These are phyloP conservation scores for Arachis monticola DNA, from an alignment of 331 rosid species.

Conservation along the genomic window DNA sequence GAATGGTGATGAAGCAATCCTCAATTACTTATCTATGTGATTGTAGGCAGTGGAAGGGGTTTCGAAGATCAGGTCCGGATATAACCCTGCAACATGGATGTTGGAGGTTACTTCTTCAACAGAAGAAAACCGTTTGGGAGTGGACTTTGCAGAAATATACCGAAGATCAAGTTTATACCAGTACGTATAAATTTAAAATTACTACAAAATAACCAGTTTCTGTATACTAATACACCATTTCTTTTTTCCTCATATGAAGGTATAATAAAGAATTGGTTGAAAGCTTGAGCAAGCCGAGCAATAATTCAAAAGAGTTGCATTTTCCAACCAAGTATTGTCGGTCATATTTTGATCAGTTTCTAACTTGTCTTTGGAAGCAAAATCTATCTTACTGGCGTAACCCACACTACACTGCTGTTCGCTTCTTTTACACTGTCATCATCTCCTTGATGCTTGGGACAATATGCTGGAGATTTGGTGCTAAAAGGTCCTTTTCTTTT, in stretches of 20 bases:
- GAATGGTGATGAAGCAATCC: conserved; percentile 33
- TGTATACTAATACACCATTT: conserved; percentile 32
- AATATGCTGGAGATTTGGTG: conserved; percentile 98
- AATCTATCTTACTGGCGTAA: conserved; percentile 96
- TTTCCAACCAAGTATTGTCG: conserved; percentile 88
- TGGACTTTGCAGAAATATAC: conserved; percentile 95
- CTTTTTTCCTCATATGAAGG: conserved; percentile 49
- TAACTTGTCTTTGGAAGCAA: conserved; percentile 99
- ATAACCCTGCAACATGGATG: conserved; percentile 99
- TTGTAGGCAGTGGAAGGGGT: conserved; percentile 90
- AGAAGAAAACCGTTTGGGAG: conserved; percentile 87
- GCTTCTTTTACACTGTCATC: conserved; percentile 90
- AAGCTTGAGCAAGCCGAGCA: conserved; percentile 75
- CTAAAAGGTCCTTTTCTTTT: conserved; percentile 62
- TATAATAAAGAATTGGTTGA: conserved; percentile 80
- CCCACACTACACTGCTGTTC: conserved; percentile 97
- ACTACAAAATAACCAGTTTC: conserved; percentile 13
- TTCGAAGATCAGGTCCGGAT: conserved; percentile 77
- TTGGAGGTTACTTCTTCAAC: conserved; percentile 84
- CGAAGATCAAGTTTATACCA: conserved; percentile 76
- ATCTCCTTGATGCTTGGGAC: conserved; percentile 97
- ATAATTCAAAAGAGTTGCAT: conserved; percentile 73
- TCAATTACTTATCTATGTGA: conserved; percentile 32
- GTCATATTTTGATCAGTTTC: conserved; percentile 81
- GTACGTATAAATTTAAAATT: conserved; percentile 55